These are phyloP conservation scores for Sclerotinia glacialis DNA, from an alignment of 2,329 filamentous ascomycete species.

Conservation along the genomic window DNA sequence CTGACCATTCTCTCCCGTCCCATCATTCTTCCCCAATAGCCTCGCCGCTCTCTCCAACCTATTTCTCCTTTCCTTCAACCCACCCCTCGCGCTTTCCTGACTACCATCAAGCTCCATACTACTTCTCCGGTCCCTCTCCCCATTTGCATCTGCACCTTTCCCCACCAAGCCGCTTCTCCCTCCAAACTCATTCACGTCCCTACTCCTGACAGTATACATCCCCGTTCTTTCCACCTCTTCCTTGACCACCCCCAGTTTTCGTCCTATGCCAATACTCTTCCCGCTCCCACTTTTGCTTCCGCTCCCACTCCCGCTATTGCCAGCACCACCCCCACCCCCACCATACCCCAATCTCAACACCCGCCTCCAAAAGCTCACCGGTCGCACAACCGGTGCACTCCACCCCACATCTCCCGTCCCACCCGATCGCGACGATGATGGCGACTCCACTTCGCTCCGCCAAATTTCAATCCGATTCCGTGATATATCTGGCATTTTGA, in stretches of 20 bases:
- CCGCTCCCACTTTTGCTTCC: background rate
- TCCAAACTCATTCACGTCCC: background rate
- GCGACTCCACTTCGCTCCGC: constrained; percentile 17
- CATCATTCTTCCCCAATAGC: constrained; percentile 7
- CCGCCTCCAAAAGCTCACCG: constrained; percentile 8
- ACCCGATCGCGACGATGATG: constrained; percentile 13
- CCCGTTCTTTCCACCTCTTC: constrained; percentile 16
- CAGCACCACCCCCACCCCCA: background rate
- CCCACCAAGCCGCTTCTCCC: background rate
- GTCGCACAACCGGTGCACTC: background rate
- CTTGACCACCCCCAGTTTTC: constrained; percentile 7
- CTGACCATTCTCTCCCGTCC: background rate
- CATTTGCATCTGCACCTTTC: background rate
- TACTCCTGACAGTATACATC: constrained; percentile 19
- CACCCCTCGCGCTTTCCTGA: background rate
- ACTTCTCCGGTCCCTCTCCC: background rate
- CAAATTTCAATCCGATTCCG: constrained; percentile 18
- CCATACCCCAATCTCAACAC: constrained; percentile 5
- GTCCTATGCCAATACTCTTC: background rate
- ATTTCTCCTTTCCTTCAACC: background rate
- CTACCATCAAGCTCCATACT: constrained; percentile 15
- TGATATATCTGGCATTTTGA: constrained; percentile 17
- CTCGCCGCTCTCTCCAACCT: constrained; percentile 13
- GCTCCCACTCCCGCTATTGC: background rate
- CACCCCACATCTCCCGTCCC: background rate